phyloP scores from a whole-genome alignment of 2,329 filamentous ascomycete genomes.

The Phoma sp. region DNA sequence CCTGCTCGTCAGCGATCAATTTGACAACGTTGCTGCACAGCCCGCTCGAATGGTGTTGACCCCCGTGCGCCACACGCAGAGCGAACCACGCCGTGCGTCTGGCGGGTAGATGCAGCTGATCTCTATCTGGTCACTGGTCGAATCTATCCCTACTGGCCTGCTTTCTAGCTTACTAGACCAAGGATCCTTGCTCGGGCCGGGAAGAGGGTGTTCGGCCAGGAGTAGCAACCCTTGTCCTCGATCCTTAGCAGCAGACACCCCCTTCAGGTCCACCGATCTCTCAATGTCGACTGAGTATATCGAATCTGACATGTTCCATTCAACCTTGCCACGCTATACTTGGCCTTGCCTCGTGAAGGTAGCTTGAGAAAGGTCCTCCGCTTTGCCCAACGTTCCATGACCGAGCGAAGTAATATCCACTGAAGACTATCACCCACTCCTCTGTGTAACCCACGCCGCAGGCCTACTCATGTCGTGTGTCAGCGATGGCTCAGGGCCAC shows the following conservation, averaged over 20 bases:
- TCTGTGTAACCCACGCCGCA: constrained; percentile 40
- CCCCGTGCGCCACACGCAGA: constrained; percentile 41
- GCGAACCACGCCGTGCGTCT: constrained; percentile 31
- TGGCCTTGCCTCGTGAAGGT: background rate
- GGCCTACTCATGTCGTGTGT: constrained; percentile 37
- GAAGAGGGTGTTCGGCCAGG: constrained; percentile 36
- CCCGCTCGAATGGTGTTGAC: constrained; percentile 39
- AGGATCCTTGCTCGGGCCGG: constrained; percentile 29
- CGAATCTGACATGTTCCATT: constrained; percentile 2
- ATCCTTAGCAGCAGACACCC: constrained; percentile 22
- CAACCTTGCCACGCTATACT: constrained; percentile 7
- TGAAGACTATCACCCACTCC: constrained; percentile 26
- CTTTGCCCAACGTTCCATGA: constrained; percentile 17
- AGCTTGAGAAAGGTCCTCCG: background rate
- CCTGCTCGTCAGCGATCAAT: constrained; percentile 36
- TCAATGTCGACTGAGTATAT: background rate
- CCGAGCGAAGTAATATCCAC: constrained; percentile 29
- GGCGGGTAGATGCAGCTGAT: constrained; percentile 34
- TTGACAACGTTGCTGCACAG: constrained; percentile 40
- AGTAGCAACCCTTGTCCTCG: constrained; percentile 19
- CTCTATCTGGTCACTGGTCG: constrained; percentile 39
- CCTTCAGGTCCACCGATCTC: constrained; percentile 21
- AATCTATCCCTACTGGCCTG: constrained; percentile 26
- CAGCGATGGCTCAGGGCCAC: constrained; percentile 29
- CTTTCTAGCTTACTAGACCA: constrained; percentile 16